Evolutionary conservation across 108 stramenopile genomes (phyloP).

Genomic region (Pseudonitzschia multiseries): DNA sequence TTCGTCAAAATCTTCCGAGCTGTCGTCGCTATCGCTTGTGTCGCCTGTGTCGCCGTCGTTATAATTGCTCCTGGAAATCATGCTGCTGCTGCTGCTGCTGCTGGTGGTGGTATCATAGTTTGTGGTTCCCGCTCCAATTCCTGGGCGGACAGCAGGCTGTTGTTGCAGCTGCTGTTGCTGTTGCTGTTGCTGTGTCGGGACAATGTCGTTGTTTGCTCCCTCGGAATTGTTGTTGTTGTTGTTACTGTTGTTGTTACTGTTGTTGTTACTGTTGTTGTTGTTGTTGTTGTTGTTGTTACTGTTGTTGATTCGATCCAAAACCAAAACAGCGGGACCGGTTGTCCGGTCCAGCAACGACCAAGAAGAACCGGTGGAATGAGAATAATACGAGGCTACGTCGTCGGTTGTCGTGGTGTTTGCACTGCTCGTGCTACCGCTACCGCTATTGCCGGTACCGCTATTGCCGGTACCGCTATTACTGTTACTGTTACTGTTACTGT

Average conservation of each 20-base stretch:
- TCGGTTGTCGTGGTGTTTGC: no score
- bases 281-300: neutral
- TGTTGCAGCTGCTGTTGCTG: neutral
- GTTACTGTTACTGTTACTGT: no score
- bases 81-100: no score
- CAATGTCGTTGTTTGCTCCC: no score
- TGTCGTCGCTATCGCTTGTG: neutral
- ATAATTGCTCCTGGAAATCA: no score
- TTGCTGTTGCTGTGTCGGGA: neutral
- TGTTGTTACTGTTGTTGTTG: neutral
- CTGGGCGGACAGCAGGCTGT: no score
- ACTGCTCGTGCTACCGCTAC: neutral
- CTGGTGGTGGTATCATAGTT: no score
- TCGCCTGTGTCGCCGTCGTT: no score
- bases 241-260: neutral
- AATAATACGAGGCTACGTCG: neutral
- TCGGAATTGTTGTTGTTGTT: no score
- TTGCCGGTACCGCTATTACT: no score
- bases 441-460: no score
- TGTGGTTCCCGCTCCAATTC: neutral
- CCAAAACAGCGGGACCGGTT: neutral
- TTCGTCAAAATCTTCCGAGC: neutral
- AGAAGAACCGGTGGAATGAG: constrained; percentile 9
- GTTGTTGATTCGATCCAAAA: neutral
- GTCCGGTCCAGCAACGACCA: constrained; percentile 35